phyloP scores from a whole-genome alignment of 495 filamentous ascomycete genomes.

The Neurospora pannonica region DNA sequence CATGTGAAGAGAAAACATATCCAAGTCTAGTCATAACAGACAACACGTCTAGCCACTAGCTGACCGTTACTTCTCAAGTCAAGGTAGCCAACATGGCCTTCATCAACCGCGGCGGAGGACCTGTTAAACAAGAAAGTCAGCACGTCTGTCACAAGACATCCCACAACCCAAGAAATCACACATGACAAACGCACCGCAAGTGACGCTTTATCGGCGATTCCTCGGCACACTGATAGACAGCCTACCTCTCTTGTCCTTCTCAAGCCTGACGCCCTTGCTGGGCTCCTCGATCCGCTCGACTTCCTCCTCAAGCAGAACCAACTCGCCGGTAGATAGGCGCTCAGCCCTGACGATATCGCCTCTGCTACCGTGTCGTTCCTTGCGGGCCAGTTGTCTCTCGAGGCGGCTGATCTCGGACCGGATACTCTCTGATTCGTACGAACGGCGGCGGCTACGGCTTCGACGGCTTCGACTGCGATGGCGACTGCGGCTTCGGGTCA shows the following conservation, averaged over 20 bases:
- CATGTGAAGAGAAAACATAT: background rate
- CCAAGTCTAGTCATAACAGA: background rate
- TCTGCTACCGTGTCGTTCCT: slow-evolving; percentile 17
- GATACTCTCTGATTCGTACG: slow-evolving; percentile 20
- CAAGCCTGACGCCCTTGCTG: slow-evolving; percentile 52
- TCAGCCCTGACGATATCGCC: slow-evolving; percentile 38
- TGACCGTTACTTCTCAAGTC: slow-evolving; percentile 37
- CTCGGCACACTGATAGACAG: slow-evolving; percentile 56
- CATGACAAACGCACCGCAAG: slow-evolving; percentile 13
- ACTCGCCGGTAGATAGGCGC: slow-evolving; percentile 38
- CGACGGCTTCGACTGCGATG: slow-evolving; percentile 20
- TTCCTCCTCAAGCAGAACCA: slow-evolving; percentile 46
- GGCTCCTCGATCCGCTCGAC: slow-evolving; percentile 43
- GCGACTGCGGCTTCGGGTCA: background rate
- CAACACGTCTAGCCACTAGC: background rate
- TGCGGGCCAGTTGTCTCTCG: slow-evolving; percentile 18
- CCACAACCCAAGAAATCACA: background rate
- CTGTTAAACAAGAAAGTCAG: slow-evolving; percentile 19
- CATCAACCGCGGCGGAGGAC: slow-evolving; percentile 51
- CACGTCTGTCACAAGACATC: background rate
- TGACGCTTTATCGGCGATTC: slow-evolving; percentile 37
- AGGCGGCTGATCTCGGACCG: slow-evolving; percentile 35
- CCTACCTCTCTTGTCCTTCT: slow-evolving; percentile 84
- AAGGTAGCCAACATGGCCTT: slow-evolving; percentile 71
- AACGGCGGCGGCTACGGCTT: slow-evolving; percentile 15